Percentiles rank a stretch among this genome's conserved stretches.
phyloP scores from a whole-genome alignment of 192 early-diverging fungal species.

The Rhizophlyctis rosea region DNA sequence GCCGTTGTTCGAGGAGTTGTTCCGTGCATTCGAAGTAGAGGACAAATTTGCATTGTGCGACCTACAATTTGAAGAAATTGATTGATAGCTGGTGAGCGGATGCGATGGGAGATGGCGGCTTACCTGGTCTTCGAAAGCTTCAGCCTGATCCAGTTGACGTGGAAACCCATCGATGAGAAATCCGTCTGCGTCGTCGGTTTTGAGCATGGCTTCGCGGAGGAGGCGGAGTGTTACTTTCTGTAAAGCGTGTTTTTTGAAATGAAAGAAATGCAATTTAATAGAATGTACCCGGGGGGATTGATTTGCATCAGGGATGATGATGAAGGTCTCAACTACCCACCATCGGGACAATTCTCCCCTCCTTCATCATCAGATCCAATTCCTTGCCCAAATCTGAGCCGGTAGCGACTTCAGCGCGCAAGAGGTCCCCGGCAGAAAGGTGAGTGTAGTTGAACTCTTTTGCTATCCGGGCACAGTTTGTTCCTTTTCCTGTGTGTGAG shows the following conservation, averaged over 20 bases:
- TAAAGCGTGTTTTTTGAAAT: not conserved
- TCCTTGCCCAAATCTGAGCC: conserved; percentile 63
- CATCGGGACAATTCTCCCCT: conserved; percentile 94
- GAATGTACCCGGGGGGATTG: not conserved
- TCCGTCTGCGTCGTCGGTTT: conserved; percentile 39
- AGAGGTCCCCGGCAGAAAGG: conserved; percentile 91
- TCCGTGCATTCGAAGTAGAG: conserved; percentile 93
- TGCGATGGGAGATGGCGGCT: not conserved
- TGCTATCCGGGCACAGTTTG: conserved; percentile 83
- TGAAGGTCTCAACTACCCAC: conserved; percentile 17
- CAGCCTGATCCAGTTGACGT: conserved; percentile 52
- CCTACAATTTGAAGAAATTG: conserved; percentile 24
- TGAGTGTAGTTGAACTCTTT: conserved; percentile 89
- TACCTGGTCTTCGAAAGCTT: conserved; percentile 49
- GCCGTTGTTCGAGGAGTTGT: conserved; percentile 71
- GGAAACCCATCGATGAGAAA: conserved; percentile 70
- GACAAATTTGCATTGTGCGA: conserved; percentile 70
- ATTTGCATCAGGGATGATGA: not conserved
- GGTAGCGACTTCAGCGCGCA: conserved; percentile 80
- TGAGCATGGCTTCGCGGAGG: conserved; percentile 61
- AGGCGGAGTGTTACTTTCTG: conserved; percentile 23
- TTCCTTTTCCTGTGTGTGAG: conserved; percentile 54
- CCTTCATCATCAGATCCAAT: conserved; percentile 83
- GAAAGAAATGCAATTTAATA: not conserved
- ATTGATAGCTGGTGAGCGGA: not conserved